A percentile compares a stretch with the other conserved stretches of the same genome.
Evolutionary conservation across 1,139 yeast species (phyloP).

Genomic region (Diutina catenulata): DNA sequence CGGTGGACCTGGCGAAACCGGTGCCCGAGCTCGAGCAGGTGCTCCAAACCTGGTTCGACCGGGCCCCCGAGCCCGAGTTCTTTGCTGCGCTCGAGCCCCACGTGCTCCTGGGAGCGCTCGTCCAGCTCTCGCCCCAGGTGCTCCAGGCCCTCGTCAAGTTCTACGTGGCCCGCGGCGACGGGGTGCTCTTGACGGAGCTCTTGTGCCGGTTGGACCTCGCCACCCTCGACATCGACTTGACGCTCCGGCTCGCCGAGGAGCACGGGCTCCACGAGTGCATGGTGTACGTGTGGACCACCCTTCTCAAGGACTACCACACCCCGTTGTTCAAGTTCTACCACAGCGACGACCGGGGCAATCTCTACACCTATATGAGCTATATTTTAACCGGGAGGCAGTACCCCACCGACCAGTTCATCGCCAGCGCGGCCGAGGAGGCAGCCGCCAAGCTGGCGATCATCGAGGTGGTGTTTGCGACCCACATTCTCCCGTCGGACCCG

Average conservation of each 20-base stretch:
- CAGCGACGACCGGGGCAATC: conserved; percentile 13
- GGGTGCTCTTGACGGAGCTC: conserved; percentile 47
- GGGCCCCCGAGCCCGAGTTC: conserved; percentile 16
- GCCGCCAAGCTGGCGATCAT: conserved; percentile 40
- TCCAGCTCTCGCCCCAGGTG: conserved; percentile 46
- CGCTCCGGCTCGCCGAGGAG: conserved; percentile 45
- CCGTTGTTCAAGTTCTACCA: conserved; percentile 52
- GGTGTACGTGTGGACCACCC: conserved; percentile 55
- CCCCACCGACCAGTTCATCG: conserved; percentile 50
- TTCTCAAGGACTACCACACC: conserved; percentile 52
- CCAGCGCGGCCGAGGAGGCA: conserved; percentile 11
- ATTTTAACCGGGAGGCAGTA: conserved; percentile 68
- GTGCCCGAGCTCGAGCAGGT: background rate
- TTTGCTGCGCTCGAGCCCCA: conserved; percentile 41
- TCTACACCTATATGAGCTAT: conserved; percentile 54
- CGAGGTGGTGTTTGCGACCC: conserved; percentile 37
- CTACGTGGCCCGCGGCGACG: conserved; percentile 28
- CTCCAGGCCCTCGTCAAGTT: conserved; percentile 46
- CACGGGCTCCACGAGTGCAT: conserved; percentile 47
- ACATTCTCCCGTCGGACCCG: conserved; percentile 3
- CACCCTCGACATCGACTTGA: conserved; percentile 64
- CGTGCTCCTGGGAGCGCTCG: conserved; percentile 35
- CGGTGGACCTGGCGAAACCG: background rate
- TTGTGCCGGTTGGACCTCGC: conserved; percentile 53
- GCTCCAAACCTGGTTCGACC: background rate